Evolutionary conservation across 257 asterid species (phyloP).

Genomic region (Lithospermum erythrorhizon): DNA sequence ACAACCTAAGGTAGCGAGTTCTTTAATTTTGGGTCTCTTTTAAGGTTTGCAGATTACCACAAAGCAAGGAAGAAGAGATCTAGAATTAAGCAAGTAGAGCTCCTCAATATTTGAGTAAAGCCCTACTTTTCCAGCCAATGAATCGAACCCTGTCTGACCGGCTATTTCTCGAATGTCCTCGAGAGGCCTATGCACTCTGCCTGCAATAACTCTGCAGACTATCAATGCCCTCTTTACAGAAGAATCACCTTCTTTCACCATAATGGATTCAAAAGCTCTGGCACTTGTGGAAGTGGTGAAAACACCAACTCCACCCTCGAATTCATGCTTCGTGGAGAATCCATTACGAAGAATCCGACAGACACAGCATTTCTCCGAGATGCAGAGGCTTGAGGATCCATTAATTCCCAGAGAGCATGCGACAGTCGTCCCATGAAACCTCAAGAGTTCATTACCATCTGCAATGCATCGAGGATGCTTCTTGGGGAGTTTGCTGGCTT

Average conservation of each 20-base stretch:
- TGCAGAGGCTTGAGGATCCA: constrained; percentile 60
- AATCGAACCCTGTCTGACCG: constrained; percentile 68
- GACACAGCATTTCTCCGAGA: constrained; percentile 57
- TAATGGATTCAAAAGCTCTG: constrained; percentile 61
- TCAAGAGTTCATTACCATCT: constrained; percentile 75
- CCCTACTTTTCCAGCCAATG: constrained; percentile 89
- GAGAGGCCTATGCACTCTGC: constrained; percentile 81
- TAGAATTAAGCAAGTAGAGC: constrained; percentile 76
- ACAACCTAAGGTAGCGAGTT: too few relatives aligned
- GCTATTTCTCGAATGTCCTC: constrained; percentile 63
- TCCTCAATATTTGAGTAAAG: constrained; percentile 78
- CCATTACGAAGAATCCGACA: constrained; percentile 65
- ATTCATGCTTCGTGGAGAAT: constrained; percentile 48
- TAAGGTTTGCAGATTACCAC: constrained; percentile 67
- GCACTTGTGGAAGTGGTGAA: constrained; percentile 84
- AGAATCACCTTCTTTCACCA: constrained; percentile 20
- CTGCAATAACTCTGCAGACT: constrained; percentile 87
- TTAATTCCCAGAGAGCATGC: constrained; percentile 67
- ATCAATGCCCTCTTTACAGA: constrained; percentile 50
- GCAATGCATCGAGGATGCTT: constrained; percentile 90
- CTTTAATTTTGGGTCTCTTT: constrained; percentile 3
- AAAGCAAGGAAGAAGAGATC: constrained; percentile 86
- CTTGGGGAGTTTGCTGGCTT: constrained; percentile 63
- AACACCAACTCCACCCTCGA: constrained; percentile 53
- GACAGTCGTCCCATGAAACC: constrained; percentile 64